Evolutionary conservation across 1,284 basidiomycete species (phyloP).

Genomic region (Trametes versicolor): DNA sequence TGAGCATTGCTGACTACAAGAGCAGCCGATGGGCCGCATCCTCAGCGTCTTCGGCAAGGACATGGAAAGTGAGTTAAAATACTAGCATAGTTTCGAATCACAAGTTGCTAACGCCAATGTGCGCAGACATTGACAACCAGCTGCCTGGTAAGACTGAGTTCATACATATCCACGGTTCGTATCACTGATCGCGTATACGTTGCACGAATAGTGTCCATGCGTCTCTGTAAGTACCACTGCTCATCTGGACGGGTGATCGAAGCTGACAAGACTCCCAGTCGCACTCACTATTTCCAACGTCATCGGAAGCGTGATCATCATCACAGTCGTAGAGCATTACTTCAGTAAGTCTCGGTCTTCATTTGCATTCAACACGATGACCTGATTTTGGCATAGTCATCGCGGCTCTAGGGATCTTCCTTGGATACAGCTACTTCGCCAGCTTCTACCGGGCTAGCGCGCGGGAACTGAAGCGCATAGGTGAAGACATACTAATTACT

Average conservation of each 20-base stretch:
- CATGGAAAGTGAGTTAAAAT: slow-evolving; percentile 57
- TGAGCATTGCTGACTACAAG: not conserved
- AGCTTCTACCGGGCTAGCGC: slow-evolving; percentile 74
- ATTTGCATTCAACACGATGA: not conserved
- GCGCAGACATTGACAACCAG: slow-evolving; percentile 67
- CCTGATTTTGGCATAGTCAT: slow-evolving; percentile 50
- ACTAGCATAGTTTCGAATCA: too few relatives aligned
- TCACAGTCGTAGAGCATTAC: slow-evolving; percentile 76
- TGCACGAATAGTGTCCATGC: slow-evolving; percentile 60
- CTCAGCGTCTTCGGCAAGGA: slow-evolving; percentile 73
- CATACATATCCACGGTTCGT: not conserved
- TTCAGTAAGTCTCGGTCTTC: slow-evolving; percentile 57
- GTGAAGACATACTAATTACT: slow-evolving; percentile 40
- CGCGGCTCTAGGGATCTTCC: slow-evolving; percentile 55
- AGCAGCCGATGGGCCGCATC: slow-evolving; percentile 69
- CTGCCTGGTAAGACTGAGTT: slow-evolving; percentile 52
- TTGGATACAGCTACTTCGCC: slow-evolving; percentile 67
- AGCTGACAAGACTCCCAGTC: slow-evolving; percentile 47
- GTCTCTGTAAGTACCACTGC: slow-evolving; percentile 58
- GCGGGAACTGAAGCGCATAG: slow-evolving; percentile 76
- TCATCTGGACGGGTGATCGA: not conserved
- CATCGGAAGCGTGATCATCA: slow-evolving; percentile 69
- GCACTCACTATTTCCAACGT: slow-evolving; percentile 60
- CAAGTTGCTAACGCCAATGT: slow-evolving; percentile 1
- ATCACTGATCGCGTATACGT: not conserved